phyloP scores from a whole-genome alignment of 768 basidiomycete species.

The Phaeolepiota aurea region DNA sequence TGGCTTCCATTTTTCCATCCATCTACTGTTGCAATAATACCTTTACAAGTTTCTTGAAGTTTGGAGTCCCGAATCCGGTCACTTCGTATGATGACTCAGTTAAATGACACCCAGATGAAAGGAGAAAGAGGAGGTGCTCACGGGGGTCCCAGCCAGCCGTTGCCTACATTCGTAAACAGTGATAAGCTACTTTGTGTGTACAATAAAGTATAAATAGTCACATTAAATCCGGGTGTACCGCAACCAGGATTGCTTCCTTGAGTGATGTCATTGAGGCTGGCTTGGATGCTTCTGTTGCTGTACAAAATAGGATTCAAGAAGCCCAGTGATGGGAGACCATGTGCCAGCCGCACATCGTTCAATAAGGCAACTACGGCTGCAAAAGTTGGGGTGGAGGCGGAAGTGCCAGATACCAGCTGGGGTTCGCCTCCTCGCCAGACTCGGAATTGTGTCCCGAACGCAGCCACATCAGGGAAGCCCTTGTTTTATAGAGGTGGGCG shows the following conservation, averaged over 20 bases:
- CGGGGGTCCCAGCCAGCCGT: constrained; percentile 36
- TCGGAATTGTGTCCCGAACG: constrained; percentile 40
- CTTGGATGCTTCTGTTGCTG: constrained; percentile 18
- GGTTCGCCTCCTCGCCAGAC: constrained; percentile 33
- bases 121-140: constrained; percentile 22
- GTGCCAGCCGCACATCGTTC: constrained; percentile 46
- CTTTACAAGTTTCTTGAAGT: constrained; percentile 39
- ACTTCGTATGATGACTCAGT: constrained; percentile 17
- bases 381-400: constrained; percentile 53
- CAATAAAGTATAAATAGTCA: constrained; percentile 20
- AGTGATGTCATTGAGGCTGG: constrained; percentile 49
- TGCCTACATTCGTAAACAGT: no score
- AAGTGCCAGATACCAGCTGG: constrained; percentile 46
- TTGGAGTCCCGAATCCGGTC: constrained; percentile 46
- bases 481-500: neutral
- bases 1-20: no score
- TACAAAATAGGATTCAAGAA: constrained; percentile 63
- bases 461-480: constrained; percentile 51
- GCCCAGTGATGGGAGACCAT: constrained; percentile 36
- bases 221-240: constrained; percentile 55
- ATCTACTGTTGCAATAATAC: no score
- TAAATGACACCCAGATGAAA: neutral
- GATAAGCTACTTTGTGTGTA: no score
- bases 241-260: constrained; percentile 45
- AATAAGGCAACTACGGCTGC: constrained; percentile 53